Evolutionary conservation across 140 eudicot species (phyloP).

Genomic region (Ambrosia hybrid): DNA sequence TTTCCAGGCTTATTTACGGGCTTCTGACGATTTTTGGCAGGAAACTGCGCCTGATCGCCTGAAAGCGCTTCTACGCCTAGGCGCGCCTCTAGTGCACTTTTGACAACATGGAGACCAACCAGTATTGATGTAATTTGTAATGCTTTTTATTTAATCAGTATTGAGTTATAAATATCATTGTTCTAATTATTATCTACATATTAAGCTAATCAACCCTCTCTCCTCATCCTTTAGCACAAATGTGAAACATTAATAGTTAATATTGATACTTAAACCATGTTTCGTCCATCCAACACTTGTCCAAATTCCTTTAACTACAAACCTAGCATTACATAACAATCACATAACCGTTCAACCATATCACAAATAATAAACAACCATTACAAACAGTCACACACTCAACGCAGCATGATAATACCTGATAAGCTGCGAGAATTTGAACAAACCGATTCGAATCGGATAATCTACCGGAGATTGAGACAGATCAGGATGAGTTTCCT

Average conservation of each 20-base stretch:
- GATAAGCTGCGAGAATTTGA: constrained; percentile 83
- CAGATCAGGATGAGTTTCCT: constrained; percentile 92
- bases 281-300: neutral
- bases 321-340: constrained; percentile 2
- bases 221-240: too few relatives aligned
- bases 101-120: too few relatives aligned
- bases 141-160: too few relatives aligned
- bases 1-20: too few relatives aligned
- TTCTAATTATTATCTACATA: neutral
- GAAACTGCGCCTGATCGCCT: too few relatives aligned
- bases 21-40: too few relatives aligned
- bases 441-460: constrained; percentile 49
- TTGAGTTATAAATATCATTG: neutral
- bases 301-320: neutral
- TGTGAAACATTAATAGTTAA: neutral
- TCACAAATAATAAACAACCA: neutral
- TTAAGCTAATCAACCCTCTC: too few relatives aligned
- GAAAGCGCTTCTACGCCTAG: too few relatives aligned
- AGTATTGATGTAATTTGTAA: too few relatives aligned
- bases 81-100: too few relatives aligned
- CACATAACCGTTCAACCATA: neutral
- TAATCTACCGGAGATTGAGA: constrained; percentile 35
- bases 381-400: neutral
- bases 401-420: constrained; percentile 37
- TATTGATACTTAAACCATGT: neutral